Evolutionary conservation across 164 flowering plant species (phyloP).

Genomic region (Warburgia ugandensis): DNA sequence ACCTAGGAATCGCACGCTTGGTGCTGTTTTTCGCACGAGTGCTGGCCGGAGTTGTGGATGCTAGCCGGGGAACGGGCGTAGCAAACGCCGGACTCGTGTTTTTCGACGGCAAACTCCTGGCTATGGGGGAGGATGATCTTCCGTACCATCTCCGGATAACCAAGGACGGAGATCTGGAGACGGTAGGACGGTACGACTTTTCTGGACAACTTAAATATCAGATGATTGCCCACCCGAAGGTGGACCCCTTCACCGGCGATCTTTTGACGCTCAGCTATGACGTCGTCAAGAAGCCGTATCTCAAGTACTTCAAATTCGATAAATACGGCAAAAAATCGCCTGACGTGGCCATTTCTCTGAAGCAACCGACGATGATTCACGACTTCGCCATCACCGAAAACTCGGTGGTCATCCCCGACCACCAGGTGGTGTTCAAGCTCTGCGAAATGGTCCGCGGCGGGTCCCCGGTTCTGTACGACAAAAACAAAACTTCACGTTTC

Average conservation of each 20-base stretch:
- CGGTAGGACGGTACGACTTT: constrained; percentile 42
- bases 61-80: constrained; percentile 30
- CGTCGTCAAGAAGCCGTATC: constrained; percentile 36
- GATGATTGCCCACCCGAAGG: constrained; percentile 57
- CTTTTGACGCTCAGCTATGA: constrained; percentile 43
- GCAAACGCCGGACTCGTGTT: constrained; percentile 48
- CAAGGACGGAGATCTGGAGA: constrained; percentile 34
- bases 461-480: constrained; percentile 41
- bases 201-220: constrained; percentile 28
- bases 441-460: constrained; percentile 51
- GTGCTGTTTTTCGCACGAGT: constrained; percentile 33
- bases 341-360: constrained; percentile 32
- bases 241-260: constrained; percentile 49
- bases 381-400: constrained; percentile 50
- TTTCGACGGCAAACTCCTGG: constrained; percentile 38
- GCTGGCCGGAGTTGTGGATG: constrained; percentile 24
- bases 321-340: constrained; percentile 28
- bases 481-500: constrained; percentile 36
- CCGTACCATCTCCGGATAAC: constrained; percentile 41
- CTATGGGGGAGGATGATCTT: constrained; percentile 52
- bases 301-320: constrained; percentile 39
- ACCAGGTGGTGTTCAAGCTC: constrained; percentile 49
- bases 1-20: constrained; percentile 32
- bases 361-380: constrained; percentile 40
- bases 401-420: constrained; percentile 45